Evolutionary conservation across 202 grass and related monocot genomes (phyloP).

Genomic region (Digitaria exilis): DNA sequence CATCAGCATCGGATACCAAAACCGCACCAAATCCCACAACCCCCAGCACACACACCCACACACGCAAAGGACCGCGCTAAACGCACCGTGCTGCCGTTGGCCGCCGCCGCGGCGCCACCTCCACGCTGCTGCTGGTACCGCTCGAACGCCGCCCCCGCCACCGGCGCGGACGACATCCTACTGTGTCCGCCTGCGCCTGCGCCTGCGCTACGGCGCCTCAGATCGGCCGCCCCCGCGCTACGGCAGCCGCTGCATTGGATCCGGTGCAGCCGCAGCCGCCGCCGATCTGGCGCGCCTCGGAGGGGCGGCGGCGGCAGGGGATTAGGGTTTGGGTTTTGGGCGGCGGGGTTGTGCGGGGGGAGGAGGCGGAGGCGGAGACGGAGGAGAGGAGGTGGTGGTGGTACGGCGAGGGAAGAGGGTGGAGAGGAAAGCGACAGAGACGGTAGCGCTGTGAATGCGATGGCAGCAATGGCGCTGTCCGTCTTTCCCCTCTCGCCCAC

Average conservation of each 20-base stretch:
- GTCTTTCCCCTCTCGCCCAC: background rate
- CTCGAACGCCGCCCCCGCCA: slow-evolving; percentile 53
- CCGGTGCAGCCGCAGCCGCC: slow-evolving; percentile 16
- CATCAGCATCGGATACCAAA: slow-evolving; percentile 43
- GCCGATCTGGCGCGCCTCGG: slow-evolving; percentile 47
- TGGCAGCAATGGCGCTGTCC: slow-evolving; percentile 40
- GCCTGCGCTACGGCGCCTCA: slow-evolving; percentile 4
- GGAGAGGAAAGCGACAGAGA: slow-evolving; percentile 40
- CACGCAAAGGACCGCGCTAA: background rate
- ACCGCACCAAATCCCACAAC: slow-evolving; percentile 33
- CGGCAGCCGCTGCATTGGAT: slow-evolving; percentile 42
- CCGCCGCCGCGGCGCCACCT: slow-evolving; percentile 21
- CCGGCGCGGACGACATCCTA: slow-evolving; percentile 63
- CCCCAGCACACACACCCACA: slow-evolving; percentile 2
- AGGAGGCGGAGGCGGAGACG: background rate
- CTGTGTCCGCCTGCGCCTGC: too few species aligned
- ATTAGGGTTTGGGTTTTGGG: slow-evolving; percentile 52
- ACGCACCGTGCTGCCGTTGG: slow-evolving; percentile 56
- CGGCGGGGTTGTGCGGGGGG: background rate
- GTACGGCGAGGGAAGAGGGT: background rate
- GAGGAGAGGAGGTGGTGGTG: background rate
- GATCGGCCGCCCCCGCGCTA: slow-evolving; percentile 44
- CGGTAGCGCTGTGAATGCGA: slow-evolving; percentile 41
- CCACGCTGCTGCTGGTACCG: slow-evolving; percentile 45
- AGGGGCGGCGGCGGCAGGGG: background rate